Conservation (phyloP, 2,329 filamentous ascomycete species). For the Trichoderma cornu-damae region DNA sequence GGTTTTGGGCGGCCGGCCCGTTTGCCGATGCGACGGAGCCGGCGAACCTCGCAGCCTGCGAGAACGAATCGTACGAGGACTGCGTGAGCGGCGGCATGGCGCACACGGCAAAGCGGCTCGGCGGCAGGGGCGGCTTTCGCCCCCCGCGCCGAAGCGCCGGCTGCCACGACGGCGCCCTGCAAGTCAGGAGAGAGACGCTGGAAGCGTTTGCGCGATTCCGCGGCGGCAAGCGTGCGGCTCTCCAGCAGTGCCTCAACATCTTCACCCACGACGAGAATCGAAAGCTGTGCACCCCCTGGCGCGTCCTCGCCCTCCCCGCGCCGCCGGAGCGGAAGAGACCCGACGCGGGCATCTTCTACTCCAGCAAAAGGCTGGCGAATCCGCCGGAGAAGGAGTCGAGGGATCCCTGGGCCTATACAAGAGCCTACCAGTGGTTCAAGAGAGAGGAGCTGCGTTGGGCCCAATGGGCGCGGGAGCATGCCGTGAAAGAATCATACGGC, state of each 20-base stretch:
- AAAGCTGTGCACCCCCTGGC: slow-evolving; percentile 34
- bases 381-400: slow-evolving; percentile 24
- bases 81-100: slow-evolving; percentile 29
- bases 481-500: slow-evolving; percentile 21
- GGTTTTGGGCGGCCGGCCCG: slow-evolving; percentile 5
- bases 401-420: slow-evolving; percentile 28
- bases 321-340: slow-evolving; percentile 6
- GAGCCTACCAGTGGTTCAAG: slow-evolving; percentile 25
- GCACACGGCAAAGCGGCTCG: slow-evolving; percentile 20
- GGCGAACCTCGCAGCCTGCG: slow-evolving; percentile 33
- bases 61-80: slow-evolving; percentile 34
- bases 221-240: slow-evolving; percentile 41
- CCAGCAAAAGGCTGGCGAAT: slow-evolving; percentile 21
- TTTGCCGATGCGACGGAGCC: background rate
- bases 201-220: slow-evolving; percentile 34
- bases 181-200: slow-evolving; percentile 21
- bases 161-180: background rate
- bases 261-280: slow-evolving; percentile 37
- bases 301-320: slow-evolving; percentile 35
- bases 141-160: background rate
- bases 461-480: slow-evolving; percentile 19
- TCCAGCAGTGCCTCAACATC: slow-evolving; percentile 40
- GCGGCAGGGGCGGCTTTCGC: background rate
- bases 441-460: slow-evolving; percentile 23
- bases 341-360: slow-evolving; percentile 25